Evolutionary conservation across 2,329 filamentous ascomycete species (phyloP).

Genomic region (Pyricularia sp.): DNA sequence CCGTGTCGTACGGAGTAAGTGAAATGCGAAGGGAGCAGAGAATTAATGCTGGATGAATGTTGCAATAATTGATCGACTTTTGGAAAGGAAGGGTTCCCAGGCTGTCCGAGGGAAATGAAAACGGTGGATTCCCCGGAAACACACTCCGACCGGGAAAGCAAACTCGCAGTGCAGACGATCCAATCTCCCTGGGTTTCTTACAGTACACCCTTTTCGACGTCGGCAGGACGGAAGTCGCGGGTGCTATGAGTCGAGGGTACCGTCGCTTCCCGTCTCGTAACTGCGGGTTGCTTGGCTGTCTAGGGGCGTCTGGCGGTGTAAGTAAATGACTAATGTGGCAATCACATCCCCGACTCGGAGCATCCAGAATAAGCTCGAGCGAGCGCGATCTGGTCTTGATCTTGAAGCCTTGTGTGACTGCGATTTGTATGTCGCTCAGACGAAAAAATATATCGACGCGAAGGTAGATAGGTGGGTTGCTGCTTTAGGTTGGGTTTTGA

Average conservation of each 20-base stretch:
- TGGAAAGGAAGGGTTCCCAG: not conserved
- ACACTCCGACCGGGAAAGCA: not conserved
- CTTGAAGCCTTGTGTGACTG: not conserved
- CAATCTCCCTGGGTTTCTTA: not conserved
- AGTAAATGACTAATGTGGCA: slow-evolving; percentile 5
- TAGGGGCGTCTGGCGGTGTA: slow-evolving; percentile 1
- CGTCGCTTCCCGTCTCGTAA: slow-evolving; percentile 3
- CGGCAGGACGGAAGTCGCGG: not conserved
- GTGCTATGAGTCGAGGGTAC: slow-evolving; percentile 2
- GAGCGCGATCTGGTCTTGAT: not conserved
- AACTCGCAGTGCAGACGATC: not conserved
- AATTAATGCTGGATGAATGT: not conserved
- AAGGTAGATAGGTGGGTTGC: not conserved
- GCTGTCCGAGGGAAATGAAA: not conserved
- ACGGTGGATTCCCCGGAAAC: not conserved
- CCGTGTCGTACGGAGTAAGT: not conserved
- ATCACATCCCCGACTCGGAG: slow-evolving; percentile 2
- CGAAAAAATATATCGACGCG: not conserved
- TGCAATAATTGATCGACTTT: not conserved
- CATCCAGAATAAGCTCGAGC: not conserved
- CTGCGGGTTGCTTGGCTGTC: slow-evolving; percentile 1
- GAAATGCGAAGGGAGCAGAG: not conserved
- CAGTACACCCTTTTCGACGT: not conserved
- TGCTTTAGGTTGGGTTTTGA: not conserved
- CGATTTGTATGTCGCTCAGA: not conserved